Conservation (phyloP, 176 grass and related monocot genomes). For the Ensete glaucum region DNA sequence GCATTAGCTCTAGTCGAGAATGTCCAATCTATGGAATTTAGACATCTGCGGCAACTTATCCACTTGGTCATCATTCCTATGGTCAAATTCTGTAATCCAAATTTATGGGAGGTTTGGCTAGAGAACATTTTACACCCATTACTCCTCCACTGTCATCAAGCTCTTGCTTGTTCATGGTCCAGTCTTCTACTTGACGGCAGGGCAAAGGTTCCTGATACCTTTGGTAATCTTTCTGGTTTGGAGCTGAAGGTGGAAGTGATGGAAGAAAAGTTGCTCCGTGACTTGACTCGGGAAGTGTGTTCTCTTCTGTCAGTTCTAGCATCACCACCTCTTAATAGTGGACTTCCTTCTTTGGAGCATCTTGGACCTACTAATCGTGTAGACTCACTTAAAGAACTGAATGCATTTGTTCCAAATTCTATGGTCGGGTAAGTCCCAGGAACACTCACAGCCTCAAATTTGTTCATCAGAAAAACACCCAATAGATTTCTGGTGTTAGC, state of each 20-base stretch:
- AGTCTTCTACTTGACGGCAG: conserved; percentile 72
- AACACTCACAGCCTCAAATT: background rate
- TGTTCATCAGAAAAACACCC: background rate
- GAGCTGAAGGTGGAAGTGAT: conserved; percentile 96
- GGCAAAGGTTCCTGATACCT: conserved; percentile 74
- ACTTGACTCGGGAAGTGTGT: conserved; percentile 93
- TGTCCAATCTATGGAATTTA: conserved; percentile 85
- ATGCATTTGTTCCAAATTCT: conserved; percentile 63
- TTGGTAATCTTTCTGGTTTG: conserved; percentile 82
- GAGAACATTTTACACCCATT: conserved; percentile 70
- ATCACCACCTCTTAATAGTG: conserved; percentile 58
- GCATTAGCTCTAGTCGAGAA: conserved; percentile 68
- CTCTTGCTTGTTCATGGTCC: conserved; percentile 85
- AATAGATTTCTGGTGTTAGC: background rate
- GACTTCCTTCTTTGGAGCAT: conserved; percentile 83
- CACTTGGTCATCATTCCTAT: conserved; percentile 82
- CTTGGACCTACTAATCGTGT: conserved; percentile 68
- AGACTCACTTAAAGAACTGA: conserved; percentile 52
- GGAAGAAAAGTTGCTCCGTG: conserved; percentile 90
- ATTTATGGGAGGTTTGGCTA: conserved; percentile 54
- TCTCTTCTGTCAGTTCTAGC: conserved; percentile 66
- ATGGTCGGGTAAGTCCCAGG: conserved; percentile 43
- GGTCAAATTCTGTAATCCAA: conserved; percentile 66
- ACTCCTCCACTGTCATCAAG: conserved; percentile 74
- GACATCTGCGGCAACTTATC: conserved; percentile 85